These are phyloP conservation scores for Candida sphagnicola DNA, from an alignment of 805 yeast genomes.

Conservation along the genomic window DNA sequence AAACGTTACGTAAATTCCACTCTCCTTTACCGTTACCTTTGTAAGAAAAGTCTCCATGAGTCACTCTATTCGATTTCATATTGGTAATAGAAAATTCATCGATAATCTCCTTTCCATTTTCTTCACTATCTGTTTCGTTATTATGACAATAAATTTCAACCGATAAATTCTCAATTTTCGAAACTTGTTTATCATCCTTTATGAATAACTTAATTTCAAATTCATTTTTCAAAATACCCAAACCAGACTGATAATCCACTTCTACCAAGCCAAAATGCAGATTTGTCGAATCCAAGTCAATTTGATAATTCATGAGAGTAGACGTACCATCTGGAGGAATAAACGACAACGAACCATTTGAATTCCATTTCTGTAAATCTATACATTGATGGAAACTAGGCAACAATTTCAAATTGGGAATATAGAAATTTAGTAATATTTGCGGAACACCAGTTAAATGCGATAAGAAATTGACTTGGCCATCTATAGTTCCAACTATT, in stretches of 20 bases:
- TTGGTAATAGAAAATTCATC: slow-evolving; percentile 15
- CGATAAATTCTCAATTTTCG: slow-evolving; percentile 28
- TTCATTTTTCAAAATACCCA: slow-evolving; percentile 52
- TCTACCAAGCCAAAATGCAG: slow-evolving; percentile 40
- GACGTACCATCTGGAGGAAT: slow-evolving; percentile 87
- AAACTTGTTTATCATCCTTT: slow-evolving; percentile 22
- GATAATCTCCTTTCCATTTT: slow-evolving; percentile 6
- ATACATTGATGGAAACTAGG: slow-evolving; percentile 76
- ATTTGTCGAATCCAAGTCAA: slow-evolving; percentile 41
- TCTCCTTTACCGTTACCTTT: slow-evolving; percentile 50
- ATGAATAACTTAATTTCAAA: slow-evolving; percentile 58
- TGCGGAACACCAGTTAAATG: slow-evolving; percentile 78
- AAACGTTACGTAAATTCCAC: slow-evolving; percentile 59
- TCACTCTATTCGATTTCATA: slow-evolving; percentile 57
- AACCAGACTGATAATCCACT: slow-evolving; percentile 49
- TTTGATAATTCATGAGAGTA: slow-evolving; percentile 56
- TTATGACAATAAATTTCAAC: slow-evolving; percentile 22
- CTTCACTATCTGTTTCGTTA: slow-evolving; percentile 10
- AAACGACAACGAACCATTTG: slow-evolving; percentile 48
- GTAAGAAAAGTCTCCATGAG: slow-evolving; percentile 73
- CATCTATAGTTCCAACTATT: slow-evolving; percentile 53
- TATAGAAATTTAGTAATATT: slow-evolving; percentile 52
- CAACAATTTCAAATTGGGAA: slow-evolving; percentile 40
- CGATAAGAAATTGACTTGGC: slow-evolving; percentile 59
- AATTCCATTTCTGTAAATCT: slow-evolving; percentile 47